Evolutionary conservation across 176 grass and related monocot genomes (phyloP).

Genomic region (Musa schizocarpa): DNA sequence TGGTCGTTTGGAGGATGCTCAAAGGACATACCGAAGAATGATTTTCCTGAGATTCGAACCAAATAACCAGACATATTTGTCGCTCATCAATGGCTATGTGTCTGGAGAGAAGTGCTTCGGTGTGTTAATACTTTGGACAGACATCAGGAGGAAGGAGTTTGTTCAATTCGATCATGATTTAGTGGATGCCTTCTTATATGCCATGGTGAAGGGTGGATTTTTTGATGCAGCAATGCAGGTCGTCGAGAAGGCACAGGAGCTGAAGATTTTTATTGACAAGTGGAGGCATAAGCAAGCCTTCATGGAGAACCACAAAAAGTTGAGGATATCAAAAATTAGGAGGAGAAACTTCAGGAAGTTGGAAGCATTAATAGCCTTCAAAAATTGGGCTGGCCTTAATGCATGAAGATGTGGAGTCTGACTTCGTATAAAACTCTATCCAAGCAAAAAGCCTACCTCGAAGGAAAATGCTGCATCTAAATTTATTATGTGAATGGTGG

Average conservation of each 20-base stretch:
- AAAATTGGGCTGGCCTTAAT: slow-evolving; percentile 93
- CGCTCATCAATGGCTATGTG: slow-evolving; percentile 85
- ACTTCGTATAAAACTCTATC: neutral
- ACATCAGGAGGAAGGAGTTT: slow-evolving; percentile 62
- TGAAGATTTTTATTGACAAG: slow-evolving; percentile 96
- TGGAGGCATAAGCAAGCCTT: slow-evolving; percentile 98
- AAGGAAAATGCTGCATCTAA: too few relatives aligned
- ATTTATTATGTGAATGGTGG: too few relatives aligned
- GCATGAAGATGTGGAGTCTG: slow-evolving; percentile 26
- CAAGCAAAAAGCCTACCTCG: neutral
- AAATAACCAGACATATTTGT: slow-evolving; percentile 87
- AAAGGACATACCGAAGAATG: slow-evolving; percentile 85
- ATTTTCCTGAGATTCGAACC: slow-evolving; percentile 75
- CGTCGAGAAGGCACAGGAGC: slow-evolving; percentile 80
- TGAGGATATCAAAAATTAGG: slow-evolving; percentile 78
- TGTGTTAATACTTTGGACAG: slow-evolving; percentile 92
- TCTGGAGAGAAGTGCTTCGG: slow-evolving; percentile 77
- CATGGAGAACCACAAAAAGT: slow-evolving; percentile 96
- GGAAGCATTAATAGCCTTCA: slow-evolving; percentile 90
- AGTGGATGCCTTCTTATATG: slow-evolving; percentile 81
- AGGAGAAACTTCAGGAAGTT: slow-evolving; percentile 83
- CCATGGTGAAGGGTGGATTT: slow-evolving; percentile 92
- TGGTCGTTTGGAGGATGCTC: slow-evolving; percentile 80
- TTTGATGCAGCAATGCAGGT: slow-evolving; percentile 96
- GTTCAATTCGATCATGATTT: slow-evolving; percentile 62